phyloP scores from a whole-genome alignment of 441 rosid genomes.

The Brassica balearica region DNA sequence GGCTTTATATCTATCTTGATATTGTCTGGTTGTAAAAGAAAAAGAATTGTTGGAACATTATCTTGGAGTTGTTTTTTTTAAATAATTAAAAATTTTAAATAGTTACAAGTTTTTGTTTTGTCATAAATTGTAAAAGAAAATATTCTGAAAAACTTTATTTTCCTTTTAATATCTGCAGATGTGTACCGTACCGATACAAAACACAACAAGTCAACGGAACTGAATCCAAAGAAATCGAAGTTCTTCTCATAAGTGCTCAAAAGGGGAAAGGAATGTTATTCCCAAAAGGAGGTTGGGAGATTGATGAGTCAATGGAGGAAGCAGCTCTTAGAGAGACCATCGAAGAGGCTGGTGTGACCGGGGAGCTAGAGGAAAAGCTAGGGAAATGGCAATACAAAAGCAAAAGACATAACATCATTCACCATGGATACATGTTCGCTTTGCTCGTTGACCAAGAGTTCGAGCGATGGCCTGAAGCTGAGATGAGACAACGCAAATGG shows the following conservation, averaged over 20 bases:
- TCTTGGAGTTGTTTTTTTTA: no score
- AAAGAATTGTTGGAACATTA: background rate
- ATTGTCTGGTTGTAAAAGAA: background rate
- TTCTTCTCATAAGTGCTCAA: conserved; percentile 68
- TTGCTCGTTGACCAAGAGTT: conserved; percentile 59
- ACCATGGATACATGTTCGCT: conserved; percentile 67
- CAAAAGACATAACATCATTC: conserved; percentile 62
- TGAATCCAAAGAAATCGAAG: conserved; percentile 49
- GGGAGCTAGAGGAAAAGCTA: conserved; percentile 50
- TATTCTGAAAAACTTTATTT: background rate
- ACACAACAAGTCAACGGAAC: conserved; percentile 28
- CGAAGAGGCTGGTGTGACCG: conserved; percentile 76
- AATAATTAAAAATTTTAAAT: no score
- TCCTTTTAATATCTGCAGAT: conserved; percentile 49
- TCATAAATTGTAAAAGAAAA: background rate
- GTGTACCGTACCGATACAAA: conserved; percentile 74
- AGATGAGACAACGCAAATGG: conserved; percentile 61
- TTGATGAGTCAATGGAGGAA: conserved; percentile 64
- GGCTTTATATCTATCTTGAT: background rate
- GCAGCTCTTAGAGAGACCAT: conserved; percentile 68
- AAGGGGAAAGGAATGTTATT: conserved; percentile 68
- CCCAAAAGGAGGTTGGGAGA: conserved; percentile 90
- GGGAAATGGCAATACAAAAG: conserved; percentile 71
- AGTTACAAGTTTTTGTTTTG: background rate
- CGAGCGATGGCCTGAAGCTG: conserved; percentile 71